Conservation (phyloP, 2,329 filamentous ascomycete genomes). For the Curvularia lunata region DNA sequence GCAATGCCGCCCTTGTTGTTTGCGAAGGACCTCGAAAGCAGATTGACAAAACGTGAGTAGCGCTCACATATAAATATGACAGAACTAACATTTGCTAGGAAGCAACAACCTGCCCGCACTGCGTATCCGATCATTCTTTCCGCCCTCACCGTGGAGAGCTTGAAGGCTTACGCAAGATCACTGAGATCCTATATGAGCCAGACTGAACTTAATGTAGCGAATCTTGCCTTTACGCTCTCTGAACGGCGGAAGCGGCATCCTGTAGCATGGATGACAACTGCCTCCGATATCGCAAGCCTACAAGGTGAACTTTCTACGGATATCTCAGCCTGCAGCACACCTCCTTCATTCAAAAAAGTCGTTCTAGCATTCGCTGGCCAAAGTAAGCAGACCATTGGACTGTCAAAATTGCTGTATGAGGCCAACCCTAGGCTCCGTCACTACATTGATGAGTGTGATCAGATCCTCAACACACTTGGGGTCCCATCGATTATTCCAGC, state of each 20-base stretch:
- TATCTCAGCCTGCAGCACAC: constrained; percentile 5
- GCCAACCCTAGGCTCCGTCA: constrained; percentile 6
- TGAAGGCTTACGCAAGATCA: constrained; percentile 2
- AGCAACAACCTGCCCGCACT: background rate
- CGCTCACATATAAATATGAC: background rate
- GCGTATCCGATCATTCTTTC: constrained; percentile 7
- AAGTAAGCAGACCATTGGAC: constrained; percentile 11
- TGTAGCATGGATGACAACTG: constrained; percentile 9
- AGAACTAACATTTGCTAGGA: constrained; percentile 3
- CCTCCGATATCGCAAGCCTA: constrained; percentile 5
- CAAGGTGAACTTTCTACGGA: background rate
- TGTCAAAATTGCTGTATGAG: constrained; percentile 6
- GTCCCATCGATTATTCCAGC: constrained; percentile 15
- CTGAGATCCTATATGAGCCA: constrained; percentile 3
- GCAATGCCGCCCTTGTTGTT: constrained; percentile 11
- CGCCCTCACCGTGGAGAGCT: constrained; percentile 9
- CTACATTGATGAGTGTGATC: constrained; percentile 25
- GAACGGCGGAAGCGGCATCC: constrained; percentile 14
- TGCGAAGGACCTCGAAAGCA: constrained; percentile 9
- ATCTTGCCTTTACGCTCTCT: constrained; percentile 12
- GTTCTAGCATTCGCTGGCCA: constrained; percentile 14
- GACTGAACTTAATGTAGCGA: constrained; percentile 1
- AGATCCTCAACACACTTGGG: constrained; percentile 11
- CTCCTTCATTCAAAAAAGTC: background rate
- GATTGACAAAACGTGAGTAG: constrained; percentile 4